phyloP scores from a whole-genome alignment of 1,284 basidiomycete genomes.

The Austroboletus olivaceoglutinosus region DNA sequence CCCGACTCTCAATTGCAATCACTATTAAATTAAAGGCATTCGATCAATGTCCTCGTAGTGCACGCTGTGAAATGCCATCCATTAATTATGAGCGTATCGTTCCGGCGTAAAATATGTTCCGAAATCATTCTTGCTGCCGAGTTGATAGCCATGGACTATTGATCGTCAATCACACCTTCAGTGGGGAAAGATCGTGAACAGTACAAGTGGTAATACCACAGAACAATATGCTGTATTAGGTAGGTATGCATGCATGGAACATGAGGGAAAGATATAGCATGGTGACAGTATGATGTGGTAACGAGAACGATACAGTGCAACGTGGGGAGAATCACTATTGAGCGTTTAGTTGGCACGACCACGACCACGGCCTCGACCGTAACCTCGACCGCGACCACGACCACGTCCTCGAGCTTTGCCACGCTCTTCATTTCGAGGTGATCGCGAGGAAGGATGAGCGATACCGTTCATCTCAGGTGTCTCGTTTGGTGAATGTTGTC shows the following conservation, averaged over 20 bases:
- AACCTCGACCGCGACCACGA: constrained; percentile 27
- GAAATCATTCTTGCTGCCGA: no score
- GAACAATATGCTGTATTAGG: constrained; percentile 15
- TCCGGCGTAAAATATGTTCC: no score
- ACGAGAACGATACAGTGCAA: constrained; percentile 21
- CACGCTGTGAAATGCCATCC: no score
- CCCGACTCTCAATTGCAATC: no score
- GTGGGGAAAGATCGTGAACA: constrained; percentile 12
- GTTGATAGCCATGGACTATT: constrained; percentile 6
- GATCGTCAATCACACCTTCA: constrained; percentile 19
- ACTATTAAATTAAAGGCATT: no score
- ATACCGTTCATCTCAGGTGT: constrained; percentile 2
- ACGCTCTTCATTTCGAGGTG: constrained; percentile 21
- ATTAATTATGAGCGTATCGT: no score
- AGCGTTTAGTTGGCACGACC: constrained; percentile 12
- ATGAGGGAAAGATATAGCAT: constrained; percentile 19
- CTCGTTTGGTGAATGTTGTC: constrained; percentile 1
- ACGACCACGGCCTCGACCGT: constrained; percentile 24
- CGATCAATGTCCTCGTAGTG: no score
- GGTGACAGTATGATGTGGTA: constrained; percentile 21
- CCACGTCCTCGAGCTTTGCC: constrained; percentile 42
- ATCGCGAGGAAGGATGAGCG: constrained; percentile 6
- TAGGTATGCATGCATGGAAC: constrained; percentile 24
- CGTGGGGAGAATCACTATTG: constrained; percentile 10
- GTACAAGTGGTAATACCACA: constrained; percentile 12